Base-by-base conservation (phyloP, 169 alveolate genomes). In the Babesia ovata region DNA sequence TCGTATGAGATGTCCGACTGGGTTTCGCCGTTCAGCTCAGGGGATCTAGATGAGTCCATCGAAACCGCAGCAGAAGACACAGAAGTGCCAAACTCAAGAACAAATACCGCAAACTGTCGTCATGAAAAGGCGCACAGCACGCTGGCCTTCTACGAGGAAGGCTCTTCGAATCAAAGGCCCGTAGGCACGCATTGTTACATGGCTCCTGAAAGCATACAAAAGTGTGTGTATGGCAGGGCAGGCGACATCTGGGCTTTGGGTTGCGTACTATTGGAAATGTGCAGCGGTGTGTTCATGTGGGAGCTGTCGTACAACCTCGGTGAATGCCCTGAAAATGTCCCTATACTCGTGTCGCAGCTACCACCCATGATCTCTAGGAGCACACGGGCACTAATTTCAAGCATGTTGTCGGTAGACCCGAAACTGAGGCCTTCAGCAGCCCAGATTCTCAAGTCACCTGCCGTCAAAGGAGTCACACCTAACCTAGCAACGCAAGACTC, bases 201-300 rank as follows among this genome's bases (percentile, higher is more conserved):
- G 69, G 93, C 95, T 0, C 95, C 95, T 0, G 95, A 91, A 62
- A 78, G 88, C 36, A 48, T 91, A 12, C 26, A 50, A 26, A 82
- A 85, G 44, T 45, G 76, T 44, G 94, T 87, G 4, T 91, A 92
- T 74, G 92, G 91, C 44, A 83, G 70, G 69, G 71, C 91, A 17
- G 92, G 85, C 24, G 96, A 92, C 75, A 86, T 91, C 86, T 92
- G 96, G 93, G 83, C 91, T 49, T 56, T 88, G 26, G 95, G 95
- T 6, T 57, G 85, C 53, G 79, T 86, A 56, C 50, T 92, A 19
- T 88, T 86, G 75, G 94, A 91, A 85, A 79, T 93, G 92, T 74
- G 91, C 50, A 77, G 86, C 52, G 96, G 96, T 48, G 74, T 65
- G 10, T 65, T 65, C 49, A 65, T 65, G 74, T 65, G 74, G 74